Conservation (phyloP, 495 filamentous ascomycete genomes). For the Podospora pseudocomata region DNA sequence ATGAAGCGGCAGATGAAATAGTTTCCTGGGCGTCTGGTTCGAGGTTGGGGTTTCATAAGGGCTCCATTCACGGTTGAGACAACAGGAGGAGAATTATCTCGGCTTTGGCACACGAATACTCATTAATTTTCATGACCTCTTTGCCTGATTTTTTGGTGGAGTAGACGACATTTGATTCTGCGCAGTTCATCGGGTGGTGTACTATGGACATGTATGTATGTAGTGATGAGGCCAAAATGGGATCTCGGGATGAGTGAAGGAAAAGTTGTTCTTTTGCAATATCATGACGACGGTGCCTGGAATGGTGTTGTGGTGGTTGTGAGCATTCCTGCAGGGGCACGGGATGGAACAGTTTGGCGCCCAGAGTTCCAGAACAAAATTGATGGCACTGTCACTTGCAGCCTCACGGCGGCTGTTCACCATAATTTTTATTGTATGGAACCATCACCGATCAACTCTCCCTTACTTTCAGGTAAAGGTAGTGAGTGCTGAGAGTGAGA, state of each 20-base stretch:
- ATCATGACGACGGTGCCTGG: not conserved
- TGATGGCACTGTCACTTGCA: too few species aligned
- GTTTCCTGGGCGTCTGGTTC: slow-evolving; percentile 29
- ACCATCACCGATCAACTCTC: too few species aligned
- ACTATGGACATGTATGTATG: slow-evolving; percentile 34
- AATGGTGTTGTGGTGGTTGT: not conserved
- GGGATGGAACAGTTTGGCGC: not conserved
- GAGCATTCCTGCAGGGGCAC: not conserved
- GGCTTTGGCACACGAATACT: slow-evolving; percentile 31
- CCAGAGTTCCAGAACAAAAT: not conserved
- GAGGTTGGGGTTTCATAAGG: slow-evolving; percentile 28
- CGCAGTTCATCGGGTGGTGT: slow-evolving; percentile 37
- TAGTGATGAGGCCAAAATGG: slow-evolving; percentile 23
- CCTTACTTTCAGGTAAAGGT: too few species aligned
- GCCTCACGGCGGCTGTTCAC: too few species aligned
- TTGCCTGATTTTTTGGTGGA: slow-evolving; percentile 8
- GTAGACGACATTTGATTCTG: slow-evolving; percentile 23
- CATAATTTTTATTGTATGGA: too few species aligned
- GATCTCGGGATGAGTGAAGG: slow-evolving; percentile 29
- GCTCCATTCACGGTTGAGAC: slow-evolving; percentile 25
- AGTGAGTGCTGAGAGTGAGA: too few species aligned
- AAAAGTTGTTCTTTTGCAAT: slow-evolving; percentile 33
- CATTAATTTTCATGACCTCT: slow-evolving; percentile 34
- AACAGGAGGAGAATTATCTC: slow-evolving; percentile 25
- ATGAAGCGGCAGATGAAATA: slow-evolving; percentile 29